phyloP scores from a whole-genome alignment of 345 rosid species.

The Hibiscus trionum region DNA sequence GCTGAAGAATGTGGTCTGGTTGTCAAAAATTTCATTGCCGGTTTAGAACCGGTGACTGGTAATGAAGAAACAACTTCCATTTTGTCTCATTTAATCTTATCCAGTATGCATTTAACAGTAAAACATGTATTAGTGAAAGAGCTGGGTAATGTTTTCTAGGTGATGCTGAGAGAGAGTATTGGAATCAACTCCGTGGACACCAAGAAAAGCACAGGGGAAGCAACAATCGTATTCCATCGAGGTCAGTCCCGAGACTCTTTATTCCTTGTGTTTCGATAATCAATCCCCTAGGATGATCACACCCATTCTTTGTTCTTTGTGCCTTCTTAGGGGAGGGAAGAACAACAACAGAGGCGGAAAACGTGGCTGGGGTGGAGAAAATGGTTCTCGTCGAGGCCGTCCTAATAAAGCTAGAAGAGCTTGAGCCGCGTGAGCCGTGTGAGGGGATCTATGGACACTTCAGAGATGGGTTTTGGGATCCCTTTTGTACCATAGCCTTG shows the following conservation, averaged over 20 bases:
- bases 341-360: conserved; percentile 52
- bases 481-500: background rate
- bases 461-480: background rate
- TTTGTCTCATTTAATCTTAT: background rate
- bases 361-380: conserved; percentile 44
- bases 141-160: conserved; percentile 32
- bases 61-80: conserved; percentile 2
- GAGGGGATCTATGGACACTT: background rate
- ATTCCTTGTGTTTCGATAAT: background rate
- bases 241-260: conserved; percentile 35
- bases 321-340: conserved; percentile 57
- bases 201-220: conserved; percentile 42
- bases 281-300: background rate
- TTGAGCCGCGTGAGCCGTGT: conserved; percentile 11
- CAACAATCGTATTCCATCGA: conserved; percentile 55
- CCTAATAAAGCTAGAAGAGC: conserved; percentile 52
- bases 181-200: conserved; percentile 54
- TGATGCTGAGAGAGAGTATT: conserved; percentile 78
- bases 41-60: conserved; percentile 58
- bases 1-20: conserved; percentile 70
- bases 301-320: background rate
- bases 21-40: conserved; percentile 71
- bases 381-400: conserved; percentile 22
- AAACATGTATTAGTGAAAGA: background rate
- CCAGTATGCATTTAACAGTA: background rate